phyloP scores from a whole-genome alignment of 139 green algal species.

The Axilococcus clingmanii region DNA sequence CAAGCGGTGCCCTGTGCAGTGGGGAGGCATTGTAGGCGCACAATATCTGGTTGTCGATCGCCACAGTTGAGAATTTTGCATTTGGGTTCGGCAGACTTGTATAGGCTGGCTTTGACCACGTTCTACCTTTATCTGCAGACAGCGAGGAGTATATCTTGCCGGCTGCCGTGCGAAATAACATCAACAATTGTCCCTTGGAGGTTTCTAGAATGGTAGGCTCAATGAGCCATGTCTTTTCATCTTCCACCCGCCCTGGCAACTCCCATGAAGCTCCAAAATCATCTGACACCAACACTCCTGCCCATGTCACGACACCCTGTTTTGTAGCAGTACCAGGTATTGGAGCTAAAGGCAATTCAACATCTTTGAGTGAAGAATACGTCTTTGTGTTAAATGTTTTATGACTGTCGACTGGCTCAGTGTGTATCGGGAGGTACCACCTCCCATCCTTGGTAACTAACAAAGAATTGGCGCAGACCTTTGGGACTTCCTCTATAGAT shows the following conservation, averaged over 20 bases:
- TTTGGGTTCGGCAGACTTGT: conserved; percentile 29
- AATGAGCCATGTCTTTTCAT: conserved; percentile 29
- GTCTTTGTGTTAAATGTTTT: conserved; percentile 6
- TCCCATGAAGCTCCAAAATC: conserved; percentile 15
- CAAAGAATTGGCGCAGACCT: too few species aligned
- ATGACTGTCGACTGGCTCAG: conserved; percentile 9
- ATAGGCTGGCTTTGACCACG: conserved; percentile 9
- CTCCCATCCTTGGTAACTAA: conserved; percentile 6
- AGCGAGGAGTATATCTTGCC: conserved; percentile 13
- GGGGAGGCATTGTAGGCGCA: conserved; percentile 16
- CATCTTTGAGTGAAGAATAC: too few species aligned
- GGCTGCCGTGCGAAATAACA: conserved; percentile 13
- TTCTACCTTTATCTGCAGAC: conserved; percentile 16
- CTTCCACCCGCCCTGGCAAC: conserved; percentile 9
- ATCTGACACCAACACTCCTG: conserved; percentile 9
- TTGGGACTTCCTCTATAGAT: too few species aligned
- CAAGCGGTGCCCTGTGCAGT: not conserved
- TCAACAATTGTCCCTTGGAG: conserved; percentile 5
- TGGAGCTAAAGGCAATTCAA: too few species aligned
- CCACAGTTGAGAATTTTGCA: conserved; percentile 12
- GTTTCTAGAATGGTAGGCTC: conserved; percentile 18
- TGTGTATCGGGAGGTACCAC: conserved; percentile 24
- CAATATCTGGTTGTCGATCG: conserved; percentile 16
- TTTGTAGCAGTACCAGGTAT: not conserved
- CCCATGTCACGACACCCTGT: not conserved